These are phyloP conservation scores for Verticillium tricorpus DNA, from an alignment of 2,329 filamentous ascomycete species.

Conservation along the genomic window DNA sequence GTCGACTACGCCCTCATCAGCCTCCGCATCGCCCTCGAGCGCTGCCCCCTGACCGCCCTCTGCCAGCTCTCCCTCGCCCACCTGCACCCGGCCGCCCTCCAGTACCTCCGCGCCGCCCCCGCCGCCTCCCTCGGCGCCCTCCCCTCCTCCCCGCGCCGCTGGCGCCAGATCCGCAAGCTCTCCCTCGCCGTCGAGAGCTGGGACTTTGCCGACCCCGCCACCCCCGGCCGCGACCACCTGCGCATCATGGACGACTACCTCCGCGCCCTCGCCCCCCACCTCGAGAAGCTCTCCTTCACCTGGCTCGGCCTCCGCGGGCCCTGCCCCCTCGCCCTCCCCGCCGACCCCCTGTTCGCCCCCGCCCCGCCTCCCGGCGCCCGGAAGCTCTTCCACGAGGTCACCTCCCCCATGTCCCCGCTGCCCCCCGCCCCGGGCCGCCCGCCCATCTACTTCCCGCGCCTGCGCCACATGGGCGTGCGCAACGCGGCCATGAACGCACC, in stretches of 20 bases:
- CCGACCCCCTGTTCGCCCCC: slow-evolving; percentile 65
- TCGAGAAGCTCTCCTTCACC: slow-evolving; percentile 70
- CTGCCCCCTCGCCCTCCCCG: slow-evolving; percentile 65
- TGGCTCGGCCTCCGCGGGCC: slow-evolving; percentile 73
- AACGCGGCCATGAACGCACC: slow-evolving; percentile 68
- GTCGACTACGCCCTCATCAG: slow-evolving; percentile 90
- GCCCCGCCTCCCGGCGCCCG: slow-evolving; percentile 45
- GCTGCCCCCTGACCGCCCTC: slow-evolving; percentile 61
- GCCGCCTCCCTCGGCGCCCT: slow-evolving; percentile 63
- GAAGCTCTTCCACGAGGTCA: slow-evolving; percentile 62
- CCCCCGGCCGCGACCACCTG: slow-evolving; percentile 63
- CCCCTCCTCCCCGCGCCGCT: slow-evolving; percentile 66
- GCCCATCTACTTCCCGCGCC: slow-evolving; percentile 60
- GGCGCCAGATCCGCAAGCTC: slow-evolving; percentile 73
- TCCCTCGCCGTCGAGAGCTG: slow-evolving; percentile 69
- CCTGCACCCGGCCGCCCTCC: slow-evolving; percentile 70
- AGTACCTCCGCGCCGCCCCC: slow-evolving; percentile 70
- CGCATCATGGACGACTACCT: slow-evolving; percentile 82
- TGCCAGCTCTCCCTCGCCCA: slow-evolving; percentile 66
- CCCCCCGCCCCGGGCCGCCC: slow-evolving; percentile 46
- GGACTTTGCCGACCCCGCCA: slow-evolving; percentile 51
- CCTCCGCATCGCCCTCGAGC: slow-evolving; percentile 76
- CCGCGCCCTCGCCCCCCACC: slow-evolving; percentile 58
- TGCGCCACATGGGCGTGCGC: slow-evolving; percentile 65
- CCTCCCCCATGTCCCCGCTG: slow-evolving; percentile 59